Base-by-base conservation (phyloP, 805 yeast species). In the Cephaloascus fragrans region DNA sequence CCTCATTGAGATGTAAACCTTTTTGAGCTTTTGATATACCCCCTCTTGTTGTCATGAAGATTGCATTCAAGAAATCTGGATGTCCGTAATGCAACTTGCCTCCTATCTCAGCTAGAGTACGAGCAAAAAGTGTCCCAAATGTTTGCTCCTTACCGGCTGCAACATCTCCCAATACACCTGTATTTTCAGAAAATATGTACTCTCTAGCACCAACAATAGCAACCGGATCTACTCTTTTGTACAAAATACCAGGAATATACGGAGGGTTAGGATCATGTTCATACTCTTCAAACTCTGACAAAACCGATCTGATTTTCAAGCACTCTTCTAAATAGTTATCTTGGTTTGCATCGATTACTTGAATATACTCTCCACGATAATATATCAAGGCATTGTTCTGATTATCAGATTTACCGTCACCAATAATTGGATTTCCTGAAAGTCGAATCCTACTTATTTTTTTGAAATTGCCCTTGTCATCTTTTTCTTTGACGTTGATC, bases 61-160 rank as follows among this genome's bases (percentile, higher is more conserved):
- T 79, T 4, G 79, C 94, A 62, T 90, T 88, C 42, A 90, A 63
- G 60, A 89, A 89, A 66, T 89, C 97, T 3, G 97, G 97, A 62
- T 89, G 97, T 2, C 97, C 97, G 59, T 89, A 89, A 57, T 89
- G 97, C 37, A 89, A 63, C 59, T 90, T 90, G 1, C 95, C 96
- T 9, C 97, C 97, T 49, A 90, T 86, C 52, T 86, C 90, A 0
- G 96, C 93, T 47, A 89, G 64, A 0, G 96, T 88, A 54, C 97
- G 72, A 1, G 97, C 95, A 67, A 90, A 89, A 51, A 90, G 65
- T 0, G 97, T 89, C 19, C 97, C 97, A 66, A 89, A 89, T 1
- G 97, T 89, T 61, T 90, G 96, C 55, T 89, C 97, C 59, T 89
- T 89, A 6, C 96, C 96, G 17, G 97, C 97, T 18, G 97, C 97